phyloP scores from a whole-genome alignment of 208 protist species.

The Vickermania ingenoplastis region DNA sequence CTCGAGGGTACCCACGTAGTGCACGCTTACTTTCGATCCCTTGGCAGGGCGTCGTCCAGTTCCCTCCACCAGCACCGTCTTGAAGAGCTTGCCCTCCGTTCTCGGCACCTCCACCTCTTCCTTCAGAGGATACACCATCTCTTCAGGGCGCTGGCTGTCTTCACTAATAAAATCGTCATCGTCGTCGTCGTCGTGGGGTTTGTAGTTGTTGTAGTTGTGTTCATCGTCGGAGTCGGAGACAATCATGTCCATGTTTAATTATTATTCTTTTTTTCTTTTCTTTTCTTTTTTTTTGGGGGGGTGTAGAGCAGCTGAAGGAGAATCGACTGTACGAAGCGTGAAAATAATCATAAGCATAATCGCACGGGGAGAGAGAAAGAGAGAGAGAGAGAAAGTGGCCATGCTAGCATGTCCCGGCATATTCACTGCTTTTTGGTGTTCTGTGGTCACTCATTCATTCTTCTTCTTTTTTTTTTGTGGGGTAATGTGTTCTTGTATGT shows the following conservation, averaged over 20 bases:
- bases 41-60: slow-evolving; percentile 55
- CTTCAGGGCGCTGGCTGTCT: slow-evolving; percentile 52
- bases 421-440: no score
- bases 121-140: slow-evolving; percentile 64
- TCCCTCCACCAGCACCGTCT: slow-evolving; percentile 75
- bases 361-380: no score
- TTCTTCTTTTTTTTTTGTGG: no score
- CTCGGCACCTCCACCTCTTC: slow-evolving; percentile 62
- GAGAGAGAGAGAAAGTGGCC: no score
- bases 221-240: not conserved
- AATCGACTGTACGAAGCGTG: no score
- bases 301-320: no score
- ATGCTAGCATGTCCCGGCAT: no score
- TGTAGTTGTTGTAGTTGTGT: not conserved
- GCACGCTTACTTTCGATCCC: slow-evolving; percentile 77
- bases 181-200: not conserved
- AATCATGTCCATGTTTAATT: not conserved
- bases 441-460: no score
- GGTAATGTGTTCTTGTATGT: no score
- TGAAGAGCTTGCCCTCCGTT: slow-evolving; percentile 60
- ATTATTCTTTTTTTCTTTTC: no score
- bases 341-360: no score
- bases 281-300: no score
- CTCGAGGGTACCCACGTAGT: slow-evolving; percentile 84
- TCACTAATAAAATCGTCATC: slow-evolving; percentile 21